Base-by-base conservation (phyloP, 2,329 filamentous ascomycete genomes). In the Penicillium digitatum region DNA sequence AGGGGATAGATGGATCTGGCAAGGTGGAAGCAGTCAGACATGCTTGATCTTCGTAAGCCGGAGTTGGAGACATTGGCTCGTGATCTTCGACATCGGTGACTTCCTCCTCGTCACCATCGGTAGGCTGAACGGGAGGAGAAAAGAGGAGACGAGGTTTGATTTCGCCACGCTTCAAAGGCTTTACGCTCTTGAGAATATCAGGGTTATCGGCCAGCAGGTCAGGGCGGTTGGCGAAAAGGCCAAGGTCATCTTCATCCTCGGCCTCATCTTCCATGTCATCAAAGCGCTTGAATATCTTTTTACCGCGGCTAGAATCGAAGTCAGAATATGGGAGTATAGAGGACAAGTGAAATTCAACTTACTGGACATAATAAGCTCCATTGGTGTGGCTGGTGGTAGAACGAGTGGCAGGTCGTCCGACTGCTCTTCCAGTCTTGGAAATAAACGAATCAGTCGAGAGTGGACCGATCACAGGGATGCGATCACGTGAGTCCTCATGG, bases 401-500 rank as follows among this genome's bases (percentile, higher is more conserved):
- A 31, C 58, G 56, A 42, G 52, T 56, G 4, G 44, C 47, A 40
- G 38, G 56, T 47, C 52, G 34, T 18, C 34, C n/a, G 12, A n/a
- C 35, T 35, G 34, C 22, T 31, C 18, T 27, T 27, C 6, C 38
- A 46, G 52, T 3, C 14, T 50, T 47, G 20, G 20, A n/a, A 26
- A 27, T 26, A 38, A 86, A 86, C 0, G 82, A 82, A 61, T 86
- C 86, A 51, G 80, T 78, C 14, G 43, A 46, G 16, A 46, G 43
- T 8, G 43, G 43, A n/a, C 43, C 43, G 20, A 46, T 7, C 44
- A 78, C 74, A 32, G 72, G 75, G 31, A 86, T 73, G 43, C 82
- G 80, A 64, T 86, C 83, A 60, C 83, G 80, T 26, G 81, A 81
- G 62, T 87, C 84, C n/a, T 82, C 85, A 71, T 79, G 86, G 57